Evolutionary conservation across 2,329 filamentous ascomycete species (phyloP), one percentile per base, ranked within the genome.

Genomic region (Fusarium sambucinum): DNA sequence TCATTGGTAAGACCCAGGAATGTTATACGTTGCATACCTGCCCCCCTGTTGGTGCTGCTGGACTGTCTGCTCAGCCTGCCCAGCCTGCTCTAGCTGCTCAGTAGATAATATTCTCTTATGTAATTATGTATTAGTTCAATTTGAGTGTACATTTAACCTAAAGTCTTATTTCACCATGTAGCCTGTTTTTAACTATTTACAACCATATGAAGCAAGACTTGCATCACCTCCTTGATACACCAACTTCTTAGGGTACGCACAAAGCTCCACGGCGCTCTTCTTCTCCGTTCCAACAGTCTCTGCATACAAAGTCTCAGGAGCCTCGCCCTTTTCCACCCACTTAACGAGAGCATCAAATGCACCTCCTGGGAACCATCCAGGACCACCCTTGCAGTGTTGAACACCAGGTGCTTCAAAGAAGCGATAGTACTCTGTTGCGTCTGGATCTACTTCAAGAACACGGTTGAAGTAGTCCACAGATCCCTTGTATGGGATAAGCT

Each of bases 321-420:
- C 50, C 12, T 45, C 29, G 0, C 56, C 69, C 0, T 53, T 30
- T 16, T 71, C 69, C 5, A 72, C 68, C 69, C 69, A 72, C 14
- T 42, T 42, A 0, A 59, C 44, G 0, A 72, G 50, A 4, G 55
- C 53, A 16, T 69, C 62, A 14, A 72, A 58, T 0, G 29, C 38
- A 23, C 29, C 47, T 1, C 50, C 66, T 0, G 69, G 68, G 33
- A 55, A 55, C 46, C 63, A 66, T 6, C 62, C 65, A 1, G 25
- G 11, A 0, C 69, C 69, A 19, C 33, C 44, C 1, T 23, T 23
- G 9, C 68, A 71, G 16, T 72, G 69, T 0, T 21, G 42, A 6
- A 71, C 52, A 13, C 66, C 69, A 0, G 69, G 69, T 0, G 69
- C 69, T 12, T 57, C 51, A 5, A 68, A 72, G 6, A 70, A 61